Evolutionary conservation across 2,329 filamentous ascomycete genomes (phyloP).

Genomic region (Cryphonectria carpinicola): DNA sequence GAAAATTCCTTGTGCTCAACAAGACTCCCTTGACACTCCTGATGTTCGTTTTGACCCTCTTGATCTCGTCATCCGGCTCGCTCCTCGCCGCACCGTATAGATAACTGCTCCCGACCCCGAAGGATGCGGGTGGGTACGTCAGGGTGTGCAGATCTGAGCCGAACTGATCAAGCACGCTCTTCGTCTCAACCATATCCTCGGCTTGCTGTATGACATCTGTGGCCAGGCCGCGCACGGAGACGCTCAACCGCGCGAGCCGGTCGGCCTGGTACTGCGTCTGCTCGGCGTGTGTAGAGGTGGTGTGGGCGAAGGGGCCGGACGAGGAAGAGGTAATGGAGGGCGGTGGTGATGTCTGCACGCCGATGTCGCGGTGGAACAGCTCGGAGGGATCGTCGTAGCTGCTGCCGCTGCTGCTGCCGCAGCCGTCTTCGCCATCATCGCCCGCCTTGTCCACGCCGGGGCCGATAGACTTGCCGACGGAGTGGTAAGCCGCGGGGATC

Average conservation of each 20-base stretch:
- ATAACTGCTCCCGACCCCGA: slow-evolving; percentile 45
- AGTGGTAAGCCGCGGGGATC: slow-evolving; percentile 49
- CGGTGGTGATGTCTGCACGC: slow-evolving; percentile 71
- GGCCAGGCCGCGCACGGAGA: slow-evolving; percentile 47
- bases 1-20: slow-evolving; percentile 75
- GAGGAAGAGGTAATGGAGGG: slow-evolving; percentile 43
- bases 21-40: slow-evolving; percentile 79
- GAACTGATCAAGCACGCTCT: slow-evolving; percentile 60
- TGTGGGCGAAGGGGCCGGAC: slow-evolving; percentile 21
- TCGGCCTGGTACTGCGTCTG: slow-evolving; percentile 43
- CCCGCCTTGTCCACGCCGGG: slow-evolving; percentile 26
- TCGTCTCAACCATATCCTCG: slow-evolving; percentile 55
- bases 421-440: slow-evolving; percentile 31
- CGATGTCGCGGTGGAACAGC: slow-evolving; percentile 80
- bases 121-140: slow-evolving; percentile 48
- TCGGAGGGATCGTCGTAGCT: slow-evolving; percentile 70
- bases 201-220: slow-evolving; percentile 49
- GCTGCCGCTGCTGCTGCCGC: slow-evolving; percentile 48
- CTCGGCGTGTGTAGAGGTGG: slow-evolving; percentile 35
- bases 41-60: slow-evolving; percentile 74
- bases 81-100: slow-evolving; percentile 49
- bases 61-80: slow-evolving; percentile 72
- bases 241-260: slow-evolving; percentile 48
- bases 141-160: slow-evolving; percentile 68
- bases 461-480: slow-evolving; percentile 31